phyloP scores from a whole-genome alignment of 2,329 filamentous ascomycete genomes.

The Dactylellina haptotyla region DNA sequence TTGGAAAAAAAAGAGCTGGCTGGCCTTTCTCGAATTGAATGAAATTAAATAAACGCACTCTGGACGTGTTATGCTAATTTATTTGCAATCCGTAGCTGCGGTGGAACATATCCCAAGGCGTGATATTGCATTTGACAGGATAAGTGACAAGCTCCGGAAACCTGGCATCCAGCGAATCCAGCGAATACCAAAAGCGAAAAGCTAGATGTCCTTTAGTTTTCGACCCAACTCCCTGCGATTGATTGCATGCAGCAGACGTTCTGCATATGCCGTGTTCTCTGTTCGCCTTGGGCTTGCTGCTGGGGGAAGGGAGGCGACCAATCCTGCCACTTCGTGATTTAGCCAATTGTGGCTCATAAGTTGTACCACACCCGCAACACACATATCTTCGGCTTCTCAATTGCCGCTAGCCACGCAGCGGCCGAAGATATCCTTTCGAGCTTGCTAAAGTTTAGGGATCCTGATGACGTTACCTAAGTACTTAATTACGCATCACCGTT shows the following conservation, averaged over 20 bases:
- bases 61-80: too few species aligned
- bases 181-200: not conserved
- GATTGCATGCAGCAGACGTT: slow-evolving; percentile 33
- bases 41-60: too few species aligned
- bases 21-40: too few species aligned
- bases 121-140: slow-evolving; percentile 6
- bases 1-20: too few species aligned
- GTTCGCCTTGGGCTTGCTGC: too few species aligned
- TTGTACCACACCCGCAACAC: slow-evolving; percentile 4
- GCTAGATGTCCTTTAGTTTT: too few species aligned
- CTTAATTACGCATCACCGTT: too few species aligned
- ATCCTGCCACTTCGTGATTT: not conserved
- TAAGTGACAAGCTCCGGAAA: not conserved
- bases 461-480: too few species aligned
- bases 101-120: too few species aligned
- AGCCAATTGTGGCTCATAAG: not conserved
- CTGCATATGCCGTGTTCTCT: too few species aligned
- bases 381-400: not conserved
- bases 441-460: too few species aligned
- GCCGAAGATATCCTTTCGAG: not conserved
- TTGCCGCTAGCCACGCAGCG: not conserved
- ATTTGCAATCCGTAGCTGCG: too few species aligned
- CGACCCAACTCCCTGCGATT: slow-evolving; percentile 19
- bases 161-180: not conserved
- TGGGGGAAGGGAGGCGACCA: not conserved